Evolutionary conservation across 2,329 filamentous ascomycete genomes (phyloP).

Genomic region (Mollisiaceae sp.): DNA sequence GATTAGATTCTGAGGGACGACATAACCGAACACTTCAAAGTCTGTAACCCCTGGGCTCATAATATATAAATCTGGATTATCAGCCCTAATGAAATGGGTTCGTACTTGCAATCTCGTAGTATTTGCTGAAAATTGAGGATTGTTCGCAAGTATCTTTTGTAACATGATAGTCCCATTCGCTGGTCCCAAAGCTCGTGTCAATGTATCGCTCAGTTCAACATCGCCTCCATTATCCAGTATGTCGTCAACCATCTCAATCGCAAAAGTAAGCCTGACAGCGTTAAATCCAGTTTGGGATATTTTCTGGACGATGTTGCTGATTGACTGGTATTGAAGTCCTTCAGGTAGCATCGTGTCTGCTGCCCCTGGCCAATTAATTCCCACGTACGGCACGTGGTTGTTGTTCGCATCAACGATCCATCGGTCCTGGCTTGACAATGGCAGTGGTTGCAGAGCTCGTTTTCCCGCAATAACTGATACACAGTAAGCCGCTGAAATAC

Average conservation of each 20-base stretch:
- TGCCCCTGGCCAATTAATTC: slow-evolving; percentile 66
- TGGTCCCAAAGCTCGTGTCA: slow-evolving; percentile 53
- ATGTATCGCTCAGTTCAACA: slow-evolving; percentile 51
- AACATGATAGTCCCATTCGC: slow-evolving; percentile 58
- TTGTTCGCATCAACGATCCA: slow-evolving; percentile 39
- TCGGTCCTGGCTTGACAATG: slow-evolving; percentile 16
- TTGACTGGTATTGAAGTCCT: slow-evolving; percentile 64
- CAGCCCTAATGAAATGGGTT: background rate
- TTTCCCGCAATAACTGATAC: background rate
- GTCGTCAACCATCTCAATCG: slow-evolving; percentile 67
- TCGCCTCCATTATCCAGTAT: slow-evolving; percentile 57
- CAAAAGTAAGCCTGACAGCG: slow-evolving; percentile 64
- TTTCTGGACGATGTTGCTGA: slow-evolving; percentile 57
- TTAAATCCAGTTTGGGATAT: slow-evolving; percentile 64
- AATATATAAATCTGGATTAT: too few relatives aligned
- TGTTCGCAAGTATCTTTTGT: slow-evolving; percentile 57
- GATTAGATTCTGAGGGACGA: background rate
- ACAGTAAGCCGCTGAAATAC: background rate
- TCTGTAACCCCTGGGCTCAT: too few relatives aligned
- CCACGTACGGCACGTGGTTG: slow-evolving; percentile 54
- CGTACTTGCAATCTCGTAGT: slow-evolving; percentile 57
- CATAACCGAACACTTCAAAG: background rate
- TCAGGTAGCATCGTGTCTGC: slow-evolving; percentile 69
- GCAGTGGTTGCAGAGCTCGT: slow-evolving; percentile 9
- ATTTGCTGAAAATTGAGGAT: slow-evolving; percentile 58